phyloP scores from a whole-genome alignment of 768 basidiomycete species.

The Phylloporus arenicola region DNA sequence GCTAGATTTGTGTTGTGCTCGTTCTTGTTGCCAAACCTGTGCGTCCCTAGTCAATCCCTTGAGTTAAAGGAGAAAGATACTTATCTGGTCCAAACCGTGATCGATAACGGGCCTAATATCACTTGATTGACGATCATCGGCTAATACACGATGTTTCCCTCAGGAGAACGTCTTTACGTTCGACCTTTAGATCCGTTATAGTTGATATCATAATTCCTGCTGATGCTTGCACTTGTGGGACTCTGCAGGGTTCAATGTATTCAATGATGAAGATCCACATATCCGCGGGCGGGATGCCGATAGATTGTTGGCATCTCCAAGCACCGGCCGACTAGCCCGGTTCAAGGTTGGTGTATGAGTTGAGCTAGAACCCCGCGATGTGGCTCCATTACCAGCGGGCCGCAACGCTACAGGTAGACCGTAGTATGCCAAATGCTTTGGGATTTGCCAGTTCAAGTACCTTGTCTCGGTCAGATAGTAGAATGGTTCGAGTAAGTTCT shows the following conservation, averaged over 20 bases:
- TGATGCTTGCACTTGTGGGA: background rate
- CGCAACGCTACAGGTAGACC: background rate
- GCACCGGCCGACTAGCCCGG: background rate
- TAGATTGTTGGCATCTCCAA: background rate
- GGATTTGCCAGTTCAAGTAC: background rate
- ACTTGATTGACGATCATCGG: background rate
- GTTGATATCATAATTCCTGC: background rate
- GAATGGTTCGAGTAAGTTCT: background rate
- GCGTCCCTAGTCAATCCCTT: background rate
- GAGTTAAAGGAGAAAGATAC: background rate
- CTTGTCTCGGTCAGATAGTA: background rate
- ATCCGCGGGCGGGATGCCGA: background rate
- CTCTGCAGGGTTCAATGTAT: background rate
- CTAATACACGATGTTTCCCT: background rate
- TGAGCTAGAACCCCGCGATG: background rate
- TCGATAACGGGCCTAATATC: background rate
- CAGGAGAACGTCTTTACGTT: background rate
- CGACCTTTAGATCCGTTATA: background rate
- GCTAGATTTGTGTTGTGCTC: background rate
- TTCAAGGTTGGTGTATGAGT: background rate
- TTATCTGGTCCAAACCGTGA: background rate
- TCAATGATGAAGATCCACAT: background rate
- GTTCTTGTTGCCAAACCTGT: background rate
- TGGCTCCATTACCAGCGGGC: background rate
- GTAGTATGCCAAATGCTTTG: background rate